phyloP scores from a whole-genome alignment of 495 filamentous ascomycete species.

The Penicillium lagena region DNA sequence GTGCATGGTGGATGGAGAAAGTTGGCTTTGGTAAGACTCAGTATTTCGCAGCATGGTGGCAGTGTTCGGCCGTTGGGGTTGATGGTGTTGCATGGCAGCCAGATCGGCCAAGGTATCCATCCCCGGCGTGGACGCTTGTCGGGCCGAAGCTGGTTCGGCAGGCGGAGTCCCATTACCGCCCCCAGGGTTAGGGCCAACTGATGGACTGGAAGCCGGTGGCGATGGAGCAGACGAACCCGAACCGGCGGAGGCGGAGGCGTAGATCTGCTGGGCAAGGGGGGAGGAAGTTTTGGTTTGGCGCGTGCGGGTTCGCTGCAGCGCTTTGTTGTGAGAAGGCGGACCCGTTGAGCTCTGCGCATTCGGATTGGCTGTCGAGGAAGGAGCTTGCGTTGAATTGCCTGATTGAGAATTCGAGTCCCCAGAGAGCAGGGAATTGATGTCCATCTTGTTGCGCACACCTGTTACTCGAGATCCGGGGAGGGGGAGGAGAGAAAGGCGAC shows the following conservation, averaged over 20 bases:
- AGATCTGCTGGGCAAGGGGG: constrained; percentile 35
- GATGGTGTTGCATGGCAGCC: constrained; percentile 61
- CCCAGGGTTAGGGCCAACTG: constrained; percentile 20
- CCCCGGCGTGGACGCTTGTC: constrained; percentile 50
- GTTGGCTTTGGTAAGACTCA: constrained; percentile 42
- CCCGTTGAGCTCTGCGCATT: constrained; percentile 23
- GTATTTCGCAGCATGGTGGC: constrained; percentile 36
- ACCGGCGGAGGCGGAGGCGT: constrained; percentile 25
- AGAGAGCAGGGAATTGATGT: constrained; percentile 68
- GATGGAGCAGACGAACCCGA: constrained; percentile 27
- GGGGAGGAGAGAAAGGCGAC: background rate
- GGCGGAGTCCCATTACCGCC: constrained; percentile 28
- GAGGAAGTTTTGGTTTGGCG: constrained; percentile 34
- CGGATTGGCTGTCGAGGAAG: constrained; percentile 9
- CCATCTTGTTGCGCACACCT: constrained; percentile 42
- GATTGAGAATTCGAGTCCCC: constrained; percentile 53
- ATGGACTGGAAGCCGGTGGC: constrained; percentile 18
- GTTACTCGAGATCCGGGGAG: constrained; percentile 4
- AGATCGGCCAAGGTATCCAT: constrained; percentile 64
- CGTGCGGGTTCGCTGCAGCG: constrained; percentile 27
- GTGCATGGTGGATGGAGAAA: constrained; percentile 42
- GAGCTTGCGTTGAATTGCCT: constrained; percentile 36
- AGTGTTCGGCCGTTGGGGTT: constrained; percentile 42
- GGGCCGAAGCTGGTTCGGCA: constrained; percentile 23
- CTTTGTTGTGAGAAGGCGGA: constrained; percentile 27